These are phyloP conservation scores for Dioscorea zingiberensis DNA, from an alignment of 106 monocot species.

Conservation along the genomic window DNA sequence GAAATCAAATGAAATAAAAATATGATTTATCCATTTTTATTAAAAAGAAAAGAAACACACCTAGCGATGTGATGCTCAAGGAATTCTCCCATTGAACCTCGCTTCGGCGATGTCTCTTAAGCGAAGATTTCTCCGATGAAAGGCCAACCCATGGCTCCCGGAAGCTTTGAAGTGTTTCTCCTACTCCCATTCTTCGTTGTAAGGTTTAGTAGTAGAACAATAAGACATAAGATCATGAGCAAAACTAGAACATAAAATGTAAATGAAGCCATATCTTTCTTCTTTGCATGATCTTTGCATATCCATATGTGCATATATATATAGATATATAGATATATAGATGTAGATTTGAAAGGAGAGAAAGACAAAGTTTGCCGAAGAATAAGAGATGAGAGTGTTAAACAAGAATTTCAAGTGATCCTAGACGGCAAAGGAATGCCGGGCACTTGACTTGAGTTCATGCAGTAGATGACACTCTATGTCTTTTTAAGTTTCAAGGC, in stretches of 20 bases:
- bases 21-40: too few species aligned
- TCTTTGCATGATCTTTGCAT: not conserved
- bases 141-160: slow-evolving; percentile 25
- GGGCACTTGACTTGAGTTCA: too few species aligned
- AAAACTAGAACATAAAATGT: not conserved
- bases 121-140: slow-evolving; percentile 28
- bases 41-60: not conserved
- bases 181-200: not conserved
- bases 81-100: slow-evolving; percentile 15
- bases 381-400: too few species aligned
- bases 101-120: slow-evolving; percentile 8
- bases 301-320: too few species aligned
- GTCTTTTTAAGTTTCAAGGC: too few species aligned
- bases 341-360: too few species aligned
- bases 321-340: too few species aligned
- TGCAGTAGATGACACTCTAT: too few species aligned
- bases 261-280: not conserved
- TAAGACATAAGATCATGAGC: not conserved
- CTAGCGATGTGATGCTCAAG: slow-evolving; percentile 16
- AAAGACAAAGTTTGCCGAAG: too few species aligned
- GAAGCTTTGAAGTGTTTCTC: slow-evolving; percentile 24
- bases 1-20: too few species aligned
- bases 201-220: not conserved
- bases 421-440: too few species aligned
- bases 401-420: too few species aligned